Base-by-base conservation (phyloP, 2,329 filamentous ascomycete species). In the Alternaria novae-zelandiae region DNA sequence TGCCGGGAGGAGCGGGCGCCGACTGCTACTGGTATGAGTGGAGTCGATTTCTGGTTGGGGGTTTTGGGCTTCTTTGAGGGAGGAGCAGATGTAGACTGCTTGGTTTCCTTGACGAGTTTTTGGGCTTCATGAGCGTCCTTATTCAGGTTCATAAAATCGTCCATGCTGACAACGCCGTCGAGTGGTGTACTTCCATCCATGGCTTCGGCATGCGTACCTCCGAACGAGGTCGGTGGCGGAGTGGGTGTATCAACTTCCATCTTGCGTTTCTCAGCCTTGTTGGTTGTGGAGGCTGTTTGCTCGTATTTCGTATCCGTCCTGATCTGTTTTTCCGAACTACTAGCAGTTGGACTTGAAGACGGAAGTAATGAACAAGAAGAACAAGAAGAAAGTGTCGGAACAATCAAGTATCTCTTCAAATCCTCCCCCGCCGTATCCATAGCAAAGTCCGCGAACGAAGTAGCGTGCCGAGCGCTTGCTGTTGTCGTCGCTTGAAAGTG, bases 1-100 rank as follows among this genome's bases (percentile, higher is more conserved):
- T 73, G 50, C n/a, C 61, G 68, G 41, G 70, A 72, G 12, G 62
- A 66, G 6, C 68, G 64, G 11, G 69, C 65, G 4, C 73, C 71
- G 3, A 77, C 47, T 9, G 70, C 67, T 15, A 73, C 59, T 10
- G 75, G 74, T 4, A 57, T 55, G 4, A 59, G 51, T 4, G 65
- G 41, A 2, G 46, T 21, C 0, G 49, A 13, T n/a, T 55, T 59
- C 5, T 47, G 26, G 6, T 26, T 49, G 3, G 36, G 8, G 0
- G 47, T 57, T 25, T 61, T 67, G 2, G 26, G 6, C 30, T 68
- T 70, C 53, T 66, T 71, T 1, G 55, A 36, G 20, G 51, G 45
- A 7, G 49, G 57, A 17, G 13, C n/a, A 50, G 8, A 8, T n/a
- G 23, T 3, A 7, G 41, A 4, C 25, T 59, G 12, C 15, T 64